Percentiles rank a stretch among this genome's conserved stretches.
phyloP scores from a whole-genome alignment of 257 asterid genomes.

The Solanum tacnaense region DNA sequence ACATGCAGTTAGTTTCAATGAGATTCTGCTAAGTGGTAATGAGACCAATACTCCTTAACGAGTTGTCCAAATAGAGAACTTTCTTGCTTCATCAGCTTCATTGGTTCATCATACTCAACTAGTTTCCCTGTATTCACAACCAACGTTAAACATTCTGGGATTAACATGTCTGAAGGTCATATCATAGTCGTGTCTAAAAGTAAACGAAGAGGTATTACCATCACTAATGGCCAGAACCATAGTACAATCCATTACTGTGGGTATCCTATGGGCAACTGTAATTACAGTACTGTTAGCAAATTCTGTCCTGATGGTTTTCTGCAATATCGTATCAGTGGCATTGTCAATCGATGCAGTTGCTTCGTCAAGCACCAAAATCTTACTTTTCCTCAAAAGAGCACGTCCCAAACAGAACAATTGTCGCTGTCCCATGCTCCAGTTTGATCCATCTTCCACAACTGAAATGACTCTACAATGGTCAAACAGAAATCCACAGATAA shows the following conservation, averaged over 20 bases:
- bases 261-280: conserved; percentile 92
- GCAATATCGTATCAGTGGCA: conserved; percentile 73
- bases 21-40: conserved; percentile 35
- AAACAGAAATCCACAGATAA: background rate
- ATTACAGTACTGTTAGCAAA: conserved; percentile 77
- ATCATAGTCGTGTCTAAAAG: background rate
- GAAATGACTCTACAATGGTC: conserved; percentile 6
- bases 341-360: conserved; percentile 97
- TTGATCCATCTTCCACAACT: conserved; percentile 93
- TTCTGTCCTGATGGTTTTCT: conserved; percentile 73
- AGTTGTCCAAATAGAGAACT: conserved; percentile 66
- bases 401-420: conserved; percentile 89
- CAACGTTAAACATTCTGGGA: background rate
- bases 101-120: conserved; percentile 73
- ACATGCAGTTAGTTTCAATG: conserved; percentile 4
- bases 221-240: conserved; percentile 86
- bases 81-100: conserved; percentile 61
- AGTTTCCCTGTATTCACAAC: conserved; percentile 44
- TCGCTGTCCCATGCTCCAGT: conserved; percentile 97
- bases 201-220: conserved; percentile 33
- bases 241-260: conserved; percentile 93
- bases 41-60: conserved; percentile 86
- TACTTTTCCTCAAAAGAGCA: conserved; percentile 67
- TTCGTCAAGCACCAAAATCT: conserved; percentile 82
- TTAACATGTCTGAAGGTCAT: background rate